These are phyloP conservation scores for Starmerella floricola DNA, from an alignment of 805 yeast species.

Conservation along the genomic window DNA sequence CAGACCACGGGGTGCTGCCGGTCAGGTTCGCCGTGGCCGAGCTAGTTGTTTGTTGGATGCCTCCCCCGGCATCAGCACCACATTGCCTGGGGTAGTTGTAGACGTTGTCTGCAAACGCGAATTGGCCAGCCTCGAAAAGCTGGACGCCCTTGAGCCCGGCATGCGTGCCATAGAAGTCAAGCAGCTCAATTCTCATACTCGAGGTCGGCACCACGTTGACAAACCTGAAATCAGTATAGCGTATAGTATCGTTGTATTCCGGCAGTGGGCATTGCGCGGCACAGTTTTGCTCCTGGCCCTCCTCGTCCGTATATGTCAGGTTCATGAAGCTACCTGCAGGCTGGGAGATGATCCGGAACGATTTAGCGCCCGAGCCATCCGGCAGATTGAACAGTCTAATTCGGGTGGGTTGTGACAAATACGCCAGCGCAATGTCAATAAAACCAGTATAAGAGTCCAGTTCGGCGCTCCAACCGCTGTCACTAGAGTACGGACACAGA, in stretches of 20 bases:
- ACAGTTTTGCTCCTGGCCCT: slow-evolving; percentile 45
- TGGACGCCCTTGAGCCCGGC: slow-evolving; percentile 67
- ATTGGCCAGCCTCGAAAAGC: slow-evolving; percentile 44
- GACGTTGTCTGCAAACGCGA: slow-evolving; percentile 62
- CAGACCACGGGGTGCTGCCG: slow-evolving; percentile 8
- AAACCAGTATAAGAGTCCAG: slow-evolving; percentile 15
- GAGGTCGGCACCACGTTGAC: slow-evolving; percentile 52
- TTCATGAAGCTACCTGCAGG: slow-evolving; percentile 90
- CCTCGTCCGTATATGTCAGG: slow-evolving; percentile 69
- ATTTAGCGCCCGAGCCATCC: slow-evolving; percentile 36
- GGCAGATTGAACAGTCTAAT: slow-evolving; percentile 57
- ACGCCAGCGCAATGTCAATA: slow-evolving; percentile 18
- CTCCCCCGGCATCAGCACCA: background rate
- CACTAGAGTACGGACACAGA: slow-evolving; percentile 45
- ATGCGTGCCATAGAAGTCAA: slow-evolving; percentile 54
- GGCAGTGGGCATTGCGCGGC: slow-evolving; percentile 83
- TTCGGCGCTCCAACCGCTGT: slow-evolving; percentile 17
- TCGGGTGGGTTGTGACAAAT: slow-evolving; percentile 48
- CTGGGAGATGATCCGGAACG: slow-evolving; percentile 59
- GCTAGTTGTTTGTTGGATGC: background rate
- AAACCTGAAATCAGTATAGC: slow-evolving; percentile 70
- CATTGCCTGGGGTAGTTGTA: slow-evolving; percentile 30
- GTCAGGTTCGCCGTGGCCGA: background rate
- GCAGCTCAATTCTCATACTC: slow-evolving; percentile 49
- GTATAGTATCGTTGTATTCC: slow-evolving; percentile 20